These are phyloP conservation scores for Botryobasidium botryosum DNA, from an alignment of 768 basidiomycete genomes.

Conservation along the genomic window DNA sequence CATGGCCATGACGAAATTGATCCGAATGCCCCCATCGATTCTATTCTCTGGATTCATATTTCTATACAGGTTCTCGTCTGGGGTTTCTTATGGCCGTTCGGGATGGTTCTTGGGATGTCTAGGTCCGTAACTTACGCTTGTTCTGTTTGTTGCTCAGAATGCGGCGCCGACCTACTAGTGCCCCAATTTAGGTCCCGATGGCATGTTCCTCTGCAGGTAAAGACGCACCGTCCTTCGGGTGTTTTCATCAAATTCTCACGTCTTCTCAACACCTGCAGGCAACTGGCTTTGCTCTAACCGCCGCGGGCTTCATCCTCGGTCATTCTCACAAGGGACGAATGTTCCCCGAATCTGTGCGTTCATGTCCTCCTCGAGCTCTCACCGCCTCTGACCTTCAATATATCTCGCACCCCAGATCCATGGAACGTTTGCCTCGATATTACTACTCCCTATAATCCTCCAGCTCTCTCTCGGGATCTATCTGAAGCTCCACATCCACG, in stretches of 20 bases:
- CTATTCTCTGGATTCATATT: conserved; percentile 72
- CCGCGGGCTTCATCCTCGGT: conserved; percentile 63
- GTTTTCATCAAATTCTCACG: background rate
- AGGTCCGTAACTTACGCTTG: conserved; percentile 15
- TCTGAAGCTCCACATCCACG: conserved; percentile 82
- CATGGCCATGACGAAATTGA: background rate
- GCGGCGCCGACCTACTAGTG: conserved; percentile 8
- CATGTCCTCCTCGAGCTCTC: no score
- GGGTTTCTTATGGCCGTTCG: conserved; percentile 76
- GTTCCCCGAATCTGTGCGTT: conserved; percentile 44
- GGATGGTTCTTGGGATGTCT: conserved; percentile 26
- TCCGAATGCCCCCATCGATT: conserved; percentile 37
- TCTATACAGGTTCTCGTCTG: conserved; percentile 59
- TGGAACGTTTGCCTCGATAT: conserved; percentile 44
- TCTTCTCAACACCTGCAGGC: conserved; percentile 24
- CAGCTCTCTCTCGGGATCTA: conserved; percentile 71
- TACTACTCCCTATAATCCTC: conserved; percentile 40
- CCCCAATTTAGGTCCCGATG: conserved; percentile 42
- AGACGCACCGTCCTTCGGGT: conserved; percentile 13
- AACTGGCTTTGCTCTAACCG: conserved; percentile 48
- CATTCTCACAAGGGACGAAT: conserved; percentile 71
- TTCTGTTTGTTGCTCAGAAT: background rate
- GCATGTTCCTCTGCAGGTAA: conserved; percentile 79
- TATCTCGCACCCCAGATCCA: conserved; percentile 34
- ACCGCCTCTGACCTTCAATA: no score